Evolutionary conservation across 306 rosid genomes (phyloP), one percentile per base, ranked within the genome.

Genomic region (Elaeagnus macrophylla): DNA sequence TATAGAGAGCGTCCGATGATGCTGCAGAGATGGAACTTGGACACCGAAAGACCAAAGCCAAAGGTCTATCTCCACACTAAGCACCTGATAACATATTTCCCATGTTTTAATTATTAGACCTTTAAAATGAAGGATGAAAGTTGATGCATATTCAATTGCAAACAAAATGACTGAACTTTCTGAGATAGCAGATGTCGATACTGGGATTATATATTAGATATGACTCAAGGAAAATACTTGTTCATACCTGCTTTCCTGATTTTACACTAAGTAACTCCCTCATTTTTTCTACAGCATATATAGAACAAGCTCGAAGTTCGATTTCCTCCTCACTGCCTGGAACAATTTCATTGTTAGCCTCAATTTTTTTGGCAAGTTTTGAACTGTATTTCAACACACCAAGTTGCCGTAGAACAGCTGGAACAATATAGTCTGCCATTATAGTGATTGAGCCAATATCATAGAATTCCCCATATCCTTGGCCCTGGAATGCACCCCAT

Each of bases 261-360:
- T 80, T 84, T 50, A 43, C 11, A 69, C 80, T 77, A 53, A 86
- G 70, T 72, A 86, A 69, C 72, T 91, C 97, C 72, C 87, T 82
- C 82, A 91, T 86, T 84, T 76, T 86, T 68, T 91, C 97, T 63
- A 86, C 97, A 43, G 97, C 97, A 70, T 78, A 66, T 48, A 86
- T 69, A 32, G 97, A 84, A 73, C 97, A 91, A 66, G 97, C 97
- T 54, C 97, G 86, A 9, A 86, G 72, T 76, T 91, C 97, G 61
- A 91, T 91, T 84, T 91, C 97, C 72, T 86, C 97, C 64, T 86
- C 97, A 20, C 91, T 91, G 57, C 97, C 97, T n/a, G 97, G 73
- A 65, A 61, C 70, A 64, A 91, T 83, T 80, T 91, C 94, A 44
- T 66, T 66, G 53, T 77, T 72, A 67, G 82, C 70, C 59, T 81